These are phyloP conservation scores for Diaporthe citri DNA, from an alignment of 2,329 filamentous ascomycete genomes.

Conservation along the genomic window DNA sequence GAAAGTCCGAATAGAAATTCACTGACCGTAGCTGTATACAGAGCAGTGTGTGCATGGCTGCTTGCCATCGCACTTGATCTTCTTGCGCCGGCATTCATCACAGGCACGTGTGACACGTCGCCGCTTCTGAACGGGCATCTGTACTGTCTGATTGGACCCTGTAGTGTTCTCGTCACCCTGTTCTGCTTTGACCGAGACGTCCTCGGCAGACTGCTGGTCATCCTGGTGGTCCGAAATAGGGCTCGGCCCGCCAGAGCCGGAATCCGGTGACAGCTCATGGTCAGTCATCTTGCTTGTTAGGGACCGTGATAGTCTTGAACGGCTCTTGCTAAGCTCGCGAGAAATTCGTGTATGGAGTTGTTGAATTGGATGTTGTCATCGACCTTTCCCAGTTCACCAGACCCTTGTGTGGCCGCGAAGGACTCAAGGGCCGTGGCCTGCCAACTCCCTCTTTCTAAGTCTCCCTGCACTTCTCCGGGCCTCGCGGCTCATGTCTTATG, in stretches of 20 bases:
- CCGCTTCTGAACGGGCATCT: slow-evolving; percentile 77
- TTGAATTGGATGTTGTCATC: slow-evolving; percentile 7
- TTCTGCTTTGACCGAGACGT: slow-evolving; percentile 37
- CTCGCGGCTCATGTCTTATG: slow-evolving; percentile 37
- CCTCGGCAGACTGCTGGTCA: slow-evolving; percentile 41
- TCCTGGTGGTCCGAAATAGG: slow-evolving; percentile 57
- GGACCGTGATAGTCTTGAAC: neutral
- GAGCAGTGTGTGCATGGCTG: slow-evolving; percentile 96
- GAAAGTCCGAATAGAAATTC: neutral
- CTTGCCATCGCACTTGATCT: slow-evolving; percentile 90
- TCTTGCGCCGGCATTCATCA: slow-evolving; percentile 86
- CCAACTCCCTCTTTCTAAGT: slow-evolving; percentile 32
- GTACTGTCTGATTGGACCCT: slow-evolving; percentile 26
- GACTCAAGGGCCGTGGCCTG: slow-evolving; percentile 4
- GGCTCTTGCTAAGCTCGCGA: neutral
- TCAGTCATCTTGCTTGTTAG: slow-evolving; percentile 29
- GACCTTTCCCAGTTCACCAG: neutral
- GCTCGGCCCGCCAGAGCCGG: slow-evolving; percentile 36
- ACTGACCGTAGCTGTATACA: slow-evolving; percentile 95
- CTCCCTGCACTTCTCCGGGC: slow-evolving; percentile 27
- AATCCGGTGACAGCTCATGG: slow-evolving; percentile 32
- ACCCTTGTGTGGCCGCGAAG: neutral
- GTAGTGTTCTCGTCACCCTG: slow-evolving; percentile 31
- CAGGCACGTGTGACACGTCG: slow-evolving; percentile 84
- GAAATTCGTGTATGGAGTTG: neutral